These are phyloP conservation scores for Populus nigra DNA, from an alignment of 345 rosid species.

Conservation along the genomic window DNA sequence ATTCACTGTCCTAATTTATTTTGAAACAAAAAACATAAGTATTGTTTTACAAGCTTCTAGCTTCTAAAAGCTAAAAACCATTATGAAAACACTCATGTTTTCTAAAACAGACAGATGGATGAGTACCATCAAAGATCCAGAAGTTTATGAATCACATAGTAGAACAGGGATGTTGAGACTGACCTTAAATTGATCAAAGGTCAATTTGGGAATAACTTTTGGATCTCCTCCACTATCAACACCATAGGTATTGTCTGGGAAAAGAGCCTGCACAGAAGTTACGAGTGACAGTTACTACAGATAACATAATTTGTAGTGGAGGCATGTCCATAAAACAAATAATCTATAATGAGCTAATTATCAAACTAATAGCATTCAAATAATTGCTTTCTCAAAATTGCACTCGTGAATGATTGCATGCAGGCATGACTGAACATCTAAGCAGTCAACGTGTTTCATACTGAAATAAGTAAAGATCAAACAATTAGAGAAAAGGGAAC, in stretches of 20 bases:
- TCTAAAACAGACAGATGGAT: not conserved
- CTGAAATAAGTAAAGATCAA: not conserved
- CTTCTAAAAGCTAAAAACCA: not conserved
- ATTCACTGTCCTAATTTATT: not conserved
- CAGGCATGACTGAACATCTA: not conserved
- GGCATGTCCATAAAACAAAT: not conserved
- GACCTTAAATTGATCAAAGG: conserved; percentile 89
- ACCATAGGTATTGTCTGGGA: conserved; percentile 89
- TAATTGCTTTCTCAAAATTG: not conserved
- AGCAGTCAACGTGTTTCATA: not conserved
- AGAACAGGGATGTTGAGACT: not conserved
- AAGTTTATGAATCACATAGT: not conserved
- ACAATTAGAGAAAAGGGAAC: conserved; percentile 15
- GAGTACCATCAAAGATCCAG: not conserved
- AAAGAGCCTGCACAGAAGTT: conserved; percentile 62
- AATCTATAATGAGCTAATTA: not conserved
- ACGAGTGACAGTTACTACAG: conserved; percentile 15
- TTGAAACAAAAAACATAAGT: not conserved
- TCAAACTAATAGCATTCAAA: not conserved
- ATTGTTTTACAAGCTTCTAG: not conserved
- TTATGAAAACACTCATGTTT: not conserved
- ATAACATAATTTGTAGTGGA: conserved; percentile 1
- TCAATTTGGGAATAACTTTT: conserved; percentile 74
- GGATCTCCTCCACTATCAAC: conserved; percentile 99
- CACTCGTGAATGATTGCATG: not conserved